These are phyloP conservation scores for Eustoma russellianum DNA, from an alignment of 257 asterid genomes.

Conservation along the genomic window DNA sequence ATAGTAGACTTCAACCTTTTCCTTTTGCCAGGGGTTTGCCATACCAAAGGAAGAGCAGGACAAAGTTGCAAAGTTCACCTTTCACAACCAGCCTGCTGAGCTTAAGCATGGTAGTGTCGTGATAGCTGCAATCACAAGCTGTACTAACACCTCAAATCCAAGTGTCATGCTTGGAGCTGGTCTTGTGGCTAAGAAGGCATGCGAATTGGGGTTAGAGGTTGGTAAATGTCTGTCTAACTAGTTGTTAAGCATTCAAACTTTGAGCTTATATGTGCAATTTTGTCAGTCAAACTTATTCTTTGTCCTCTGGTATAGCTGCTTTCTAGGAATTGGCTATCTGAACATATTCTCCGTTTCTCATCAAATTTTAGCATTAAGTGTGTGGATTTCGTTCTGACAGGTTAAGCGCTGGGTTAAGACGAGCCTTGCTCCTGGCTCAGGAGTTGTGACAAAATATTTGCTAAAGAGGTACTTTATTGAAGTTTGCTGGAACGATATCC, in stretches of 20 bases:
- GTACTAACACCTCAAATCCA: conserved; percentile 96
- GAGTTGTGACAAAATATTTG: conserved; percentile 89
- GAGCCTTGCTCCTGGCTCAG: conserved; percentile 98
- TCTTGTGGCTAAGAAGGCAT: conserved; percentile 91
- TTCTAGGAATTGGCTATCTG: background rate
- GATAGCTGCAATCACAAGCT: conserved; percentile 90
- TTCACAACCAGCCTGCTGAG: conserved; percentile 67
- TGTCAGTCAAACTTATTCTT: background rate
- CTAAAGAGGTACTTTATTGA: conserved; percentile 47
- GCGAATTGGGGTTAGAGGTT: conserved; percentile 86
- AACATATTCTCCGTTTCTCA: background rate
- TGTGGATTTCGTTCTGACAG: conserved; percentile 25
- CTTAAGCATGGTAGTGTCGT: conserved; percentile 92
- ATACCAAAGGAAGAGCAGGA: conserved; percentile 67
- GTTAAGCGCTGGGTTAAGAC: conserved; percentile 97
- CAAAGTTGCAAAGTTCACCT: conserved; percentile 64
- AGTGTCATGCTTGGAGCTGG: conserved; percentile 99
- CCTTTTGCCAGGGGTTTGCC: conserved; percentile 62
- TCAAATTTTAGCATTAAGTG: background rate
- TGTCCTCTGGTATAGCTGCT: background rate
- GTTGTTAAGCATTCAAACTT: background rate
- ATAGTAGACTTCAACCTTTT: conserved; percentile 1
- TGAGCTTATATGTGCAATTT: background rate
- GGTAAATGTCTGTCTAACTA: conserved; percentile 10
- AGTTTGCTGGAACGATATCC: background rate